phyloP scores from a whole-genome alignment of 148 eudicot species.

The Rhododendron molle region DNA sequence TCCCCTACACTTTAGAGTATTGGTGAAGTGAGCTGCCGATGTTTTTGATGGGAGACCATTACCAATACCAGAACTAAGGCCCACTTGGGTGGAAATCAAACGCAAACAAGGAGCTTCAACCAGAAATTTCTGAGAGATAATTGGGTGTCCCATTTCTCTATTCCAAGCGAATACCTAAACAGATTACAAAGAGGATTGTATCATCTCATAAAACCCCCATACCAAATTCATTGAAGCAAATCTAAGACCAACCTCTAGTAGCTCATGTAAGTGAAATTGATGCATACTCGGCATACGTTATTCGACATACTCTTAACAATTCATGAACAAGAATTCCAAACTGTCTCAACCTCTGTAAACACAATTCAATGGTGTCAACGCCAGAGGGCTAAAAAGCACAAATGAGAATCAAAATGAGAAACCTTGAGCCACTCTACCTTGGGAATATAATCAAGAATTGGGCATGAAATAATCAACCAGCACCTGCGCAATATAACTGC shows the following conservation, averaged over 20 bases:
- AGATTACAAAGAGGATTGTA: background rate
- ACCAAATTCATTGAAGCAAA: background rate
- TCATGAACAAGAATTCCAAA: background rate
- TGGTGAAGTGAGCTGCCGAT: constrained; percentile 10
- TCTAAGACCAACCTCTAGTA: too few species aligned
- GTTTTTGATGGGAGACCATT: constrained; percentile 16
- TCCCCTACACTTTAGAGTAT: constrained; percentile 15
- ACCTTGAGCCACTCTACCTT: background rate
- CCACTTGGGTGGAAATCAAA: constrained; percentile 20
- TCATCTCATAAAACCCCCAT: background rate
- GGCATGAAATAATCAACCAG: background rate
- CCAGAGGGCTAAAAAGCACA: background rate
- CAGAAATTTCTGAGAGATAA: constrained; percentile 26
- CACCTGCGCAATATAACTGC: background rate
- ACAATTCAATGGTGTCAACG: background rate
- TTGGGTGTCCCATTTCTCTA: constrained; percentile 27
- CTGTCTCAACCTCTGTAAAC: background rate
- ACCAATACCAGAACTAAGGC: constrained; percentile 5
- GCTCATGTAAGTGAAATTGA: background rate
- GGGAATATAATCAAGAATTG: background rate
- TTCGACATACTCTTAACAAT: background rate
- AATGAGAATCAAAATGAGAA: background rate
- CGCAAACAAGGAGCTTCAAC: constrained; percentile 33
- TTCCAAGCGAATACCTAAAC: background rate
- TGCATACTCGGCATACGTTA: background rate